These are phyloP conservation scores for Peronospora farinosa DNA, from an alignment of 352 stramenopile genomes.

Conservation along the genomic window DNA sequence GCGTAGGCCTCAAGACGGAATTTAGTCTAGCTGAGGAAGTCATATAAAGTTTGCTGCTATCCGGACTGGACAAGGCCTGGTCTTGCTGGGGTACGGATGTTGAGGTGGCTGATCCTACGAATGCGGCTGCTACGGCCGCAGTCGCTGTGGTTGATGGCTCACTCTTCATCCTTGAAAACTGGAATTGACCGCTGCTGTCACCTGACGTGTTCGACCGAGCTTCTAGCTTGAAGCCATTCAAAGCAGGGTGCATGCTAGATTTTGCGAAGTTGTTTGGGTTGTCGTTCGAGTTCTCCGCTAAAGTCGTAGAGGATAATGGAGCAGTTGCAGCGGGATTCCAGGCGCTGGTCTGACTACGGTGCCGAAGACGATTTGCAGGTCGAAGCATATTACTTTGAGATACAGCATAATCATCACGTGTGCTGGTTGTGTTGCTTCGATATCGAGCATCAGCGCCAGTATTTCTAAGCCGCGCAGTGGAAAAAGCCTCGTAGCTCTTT, in stretches of 20 bases:
- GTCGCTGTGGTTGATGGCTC: constrained; percentile 13
- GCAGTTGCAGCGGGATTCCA: constrained; percentile 24
- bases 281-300: constrained; percentile 5
- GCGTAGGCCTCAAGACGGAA: constrained; percentile 14
- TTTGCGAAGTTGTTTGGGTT: constrained; percentile 16
- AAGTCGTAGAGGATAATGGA: constrained; percentile 10
- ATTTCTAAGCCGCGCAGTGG: constrained; percentile 15
- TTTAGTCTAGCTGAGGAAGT: constrained; percentile 15
- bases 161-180: constrained; percentile 24
- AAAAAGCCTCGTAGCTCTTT: constrained; percentile 3
- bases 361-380: constrained; percentile 27
- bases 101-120: constrained; percentile 1
- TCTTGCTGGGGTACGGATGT: not conserved
- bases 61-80: not conserved
- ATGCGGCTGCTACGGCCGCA: constrained; percentile 27
- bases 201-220: not conserved
- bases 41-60: constrained; percentile 18
- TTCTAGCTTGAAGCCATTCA: constrained; percentile 2
- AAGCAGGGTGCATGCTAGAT: constrained; percentile 12
- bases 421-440: constrained; percentile 17
- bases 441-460: constrained; percentile 12
- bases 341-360: constrained; percentile 25
- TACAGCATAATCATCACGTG: constrained; percentile 10
- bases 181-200: constrained; percentile 13
- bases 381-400: constrained; percentile 14